A percentile compares a stretch with the other conserved stretches of the same genome.
Conservation (phyloP, 2,329 filamentous ascomycete species). For the Tolypocladium nubicola region DNA sequence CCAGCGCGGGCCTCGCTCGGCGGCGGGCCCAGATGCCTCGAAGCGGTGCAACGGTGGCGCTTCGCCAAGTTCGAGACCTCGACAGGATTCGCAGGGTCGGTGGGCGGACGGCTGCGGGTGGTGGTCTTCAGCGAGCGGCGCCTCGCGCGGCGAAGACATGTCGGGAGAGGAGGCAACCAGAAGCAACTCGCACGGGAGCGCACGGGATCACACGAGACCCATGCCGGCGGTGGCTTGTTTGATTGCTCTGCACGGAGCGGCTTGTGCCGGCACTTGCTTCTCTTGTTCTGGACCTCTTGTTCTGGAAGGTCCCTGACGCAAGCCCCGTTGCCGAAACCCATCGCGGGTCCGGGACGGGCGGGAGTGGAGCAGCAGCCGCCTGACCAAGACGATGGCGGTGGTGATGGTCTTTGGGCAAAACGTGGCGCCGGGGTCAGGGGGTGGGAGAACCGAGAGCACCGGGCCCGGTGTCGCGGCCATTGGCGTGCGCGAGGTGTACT, state of each 20-base stretch:
- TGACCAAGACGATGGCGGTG: too few species aligned
- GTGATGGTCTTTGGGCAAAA: not conserved
- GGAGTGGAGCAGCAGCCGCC: not conserved
- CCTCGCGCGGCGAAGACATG: not conserved
- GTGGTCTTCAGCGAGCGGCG: not conserved
- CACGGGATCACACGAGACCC: not conserved
- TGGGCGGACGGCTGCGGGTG: not conserved
- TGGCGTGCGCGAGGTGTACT: not conserved
- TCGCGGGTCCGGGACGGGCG: not conserved
- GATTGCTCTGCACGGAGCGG: not conserved
- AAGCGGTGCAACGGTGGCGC: not conserved
- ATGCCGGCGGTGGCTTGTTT: too few species aligned
- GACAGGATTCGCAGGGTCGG: not conserved
- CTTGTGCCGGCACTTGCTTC: not conserved
- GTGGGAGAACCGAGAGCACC: not conserved
- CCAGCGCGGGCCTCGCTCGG: not conserved
- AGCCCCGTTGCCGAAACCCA: not conserved
- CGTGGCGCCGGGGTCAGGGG: not conserved
- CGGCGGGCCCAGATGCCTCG: not conserved
- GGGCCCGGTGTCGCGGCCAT: not conserved
- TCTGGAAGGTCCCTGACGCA: not conserved
- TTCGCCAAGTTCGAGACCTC: not conserved
- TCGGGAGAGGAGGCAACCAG: not conserved
- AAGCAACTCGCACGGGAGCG: not conserved
- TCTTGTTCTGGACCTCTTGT: not conserved